phyloP scores from a whole-genome alignment of 495 filamentous ascomycete species.

The Cercophora sp. region DNA sequence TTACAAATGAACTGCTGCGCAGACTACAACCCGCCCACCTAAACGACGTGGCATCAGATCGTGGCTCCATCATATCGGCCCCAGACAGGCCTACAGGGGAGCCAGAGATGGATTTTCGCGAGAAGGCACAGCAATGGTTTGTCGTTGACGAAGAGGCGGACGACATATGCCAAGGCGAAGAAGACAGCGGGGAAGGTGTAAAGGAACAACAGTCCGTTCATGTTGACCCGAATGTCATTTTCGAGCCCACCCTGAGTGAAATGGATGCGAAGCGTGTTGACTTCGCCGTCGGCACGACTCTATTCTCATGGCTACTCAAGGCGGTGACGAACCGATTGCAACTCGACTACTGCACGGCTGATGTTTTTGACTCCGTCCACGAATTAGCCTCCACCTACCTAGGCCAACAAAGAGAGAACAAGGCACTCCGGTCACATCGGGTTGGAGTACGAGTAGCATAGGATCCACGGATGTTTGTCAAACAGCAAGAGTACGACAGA shows the following conservation, averaged over 20 bases:
- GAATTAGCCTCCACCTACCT: neutral
- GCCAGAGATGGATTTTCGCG: neutral
- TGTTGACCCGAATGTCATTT: too few relatives aligned
- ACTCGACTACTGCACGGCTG: neutral
- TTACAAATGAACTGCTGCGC: neutral
- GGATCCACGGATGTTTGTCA: constrained; percentile 3
- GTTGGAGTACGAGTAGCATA: neutral
- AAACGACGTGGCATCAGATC: neutral
- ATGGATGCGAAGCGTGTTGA: neutral
- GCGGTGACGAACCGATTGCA: neutral
- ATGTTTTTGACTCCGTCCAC: neutral
- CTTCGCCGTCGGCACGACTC: constrained; percentile 1
- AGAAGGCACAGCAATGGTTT: neutral
- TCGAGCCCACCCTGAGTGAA: too few relatives aligned
- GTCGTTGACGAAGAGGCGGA: neutral
- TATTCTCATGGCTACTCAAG: constrained; percentile 1
- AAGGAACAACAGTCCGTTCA: neutral
- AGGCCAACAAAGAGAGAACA: neutral
- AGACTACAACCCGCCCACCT: neutral
- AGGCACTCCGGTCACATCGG: neutral
- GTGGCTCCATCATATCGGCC: neutral
- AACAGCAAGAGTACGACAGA: constrained; percentile 3
- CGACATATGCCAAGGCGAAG: neutral
- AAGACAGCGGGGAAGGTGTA: neutral
- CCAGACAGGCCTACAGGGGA: neutral